Base-by-base conservation (phyloP, 768 basidiomycete species). In the Tulasnella sp. region DNA sequence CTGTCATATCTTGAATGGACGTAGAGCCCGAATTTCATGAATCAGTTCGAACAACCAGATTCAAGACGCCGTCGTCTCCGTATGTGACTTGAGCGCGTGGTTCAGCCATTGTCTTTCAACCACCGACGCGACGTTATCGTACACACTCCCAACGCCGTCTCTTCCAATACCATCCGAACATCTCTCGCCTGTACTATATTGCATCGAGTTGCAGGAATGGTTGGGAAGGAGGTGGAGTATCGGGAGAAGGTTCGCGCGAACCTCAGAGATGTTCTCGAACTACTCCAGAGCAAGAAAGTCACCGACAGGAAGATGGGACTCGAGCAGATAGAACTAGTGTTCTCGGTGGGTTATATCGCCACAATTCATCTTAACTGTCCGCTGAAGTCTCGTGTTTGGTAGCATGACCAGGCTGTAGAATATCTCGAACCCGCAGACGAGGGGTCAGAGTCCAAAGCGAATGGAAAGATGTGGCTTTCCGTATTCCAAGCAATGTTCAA, bases 401-500 rank as follows among this genome's bases (percentile, higher is more conserved):
- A 74, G 73, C 73, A 74, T 74, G 73, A 74, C 20, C 73, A 74
- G 15, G 73, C 73, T 2, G 46, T 74, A 15, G 73, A 74, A 18
- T 74, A 74, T 48, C 73, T 74, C 26, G 73, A 74, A 51, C 73
- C 73, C 13, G 44, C 46, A 2, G 61, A 67, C 26, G 61, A 67
- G 18, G 61, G 61, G 26, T 67, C 61, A 13, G 61, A 67, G 35
- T 35, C 61, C 32, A 67, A 51, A 32, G 44, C 48, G 20, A 73
- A 73, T 26, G 79, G 79, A 20, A 75, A 79, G 42, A 35, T 80
- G 78, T 96, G 93, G 93, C 84, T 91, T 32, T 84, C 86, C 10
- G 85, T 95, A 10, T 94, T 91, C 81, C 89, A 93, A 80, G 89
- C 89, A 20, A 84, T 98, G 9, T 96, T 95, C 82, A 85, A 85